Base-by-base conservation (phyloP, 1,284 basidiomycete species). In the Mycena sp. region DNA sequence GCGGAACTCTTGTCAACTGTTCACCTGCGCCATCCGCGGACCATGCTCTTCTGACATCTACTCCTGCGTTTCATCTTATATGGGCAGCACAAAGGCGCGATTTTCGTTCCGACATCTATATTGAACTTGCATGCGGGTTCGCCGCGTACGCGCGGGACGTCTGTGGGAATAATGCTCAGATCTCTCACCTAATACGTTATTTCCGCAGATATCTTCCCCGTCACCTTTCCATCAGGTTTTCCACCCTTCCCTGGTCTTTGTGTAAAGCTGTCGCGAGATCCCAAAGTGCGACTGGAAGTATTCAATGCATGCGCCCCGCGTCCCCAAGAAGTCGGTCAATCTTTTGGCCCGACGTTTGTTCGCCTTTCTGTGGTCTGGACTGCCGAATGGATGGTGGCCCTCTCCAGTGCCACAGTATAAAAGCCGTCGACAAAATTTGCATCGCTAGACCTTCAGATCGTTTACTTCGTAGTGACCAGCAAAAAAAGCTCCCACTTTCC, bases 311-410 rank as follows among this genome's bases (percentile, higher is more conserved):
- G n/a, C n/a, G n/a, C 55, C 50, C 45, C 59, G 46, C 44, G 21
- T 55, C 44, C 55, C 46, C 30, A 38, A 28, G 21, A 44, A 45
- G 46, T 61, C 59, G 53, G 59, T 19, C 21, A 1, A 32, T 55
- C 26, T 41, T 23, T 38, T 12, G 19, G 40, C 23, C 59, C 59
- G 57, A 48, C 12, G 28, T 25, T 38, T 29, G 23, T 12, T 21
- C 16, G 25, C 29, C 11, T 45, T 32, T 19, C 48, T 16, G 1
- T n/a, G 16, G 25, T 28, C 12, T 49, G 35, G n/a, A n/a, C n/a
- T n/a, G n/a, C n/a, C n/a, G n/a, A n/a, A n/a, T 41, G n/a, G 30
- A 54, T 55, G 29, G 37, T 37, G 51, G 43, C 49, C 21, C 4
- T 29, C 16, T 26, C 23, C 37, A 26, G 25, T 38, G n/a, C 30